These are phyloP conservation scores for Urochloa ruziziensis DNA, from an alignment of 176 grass and related monocot genomes.

Conservation along the genomic window DNA sequence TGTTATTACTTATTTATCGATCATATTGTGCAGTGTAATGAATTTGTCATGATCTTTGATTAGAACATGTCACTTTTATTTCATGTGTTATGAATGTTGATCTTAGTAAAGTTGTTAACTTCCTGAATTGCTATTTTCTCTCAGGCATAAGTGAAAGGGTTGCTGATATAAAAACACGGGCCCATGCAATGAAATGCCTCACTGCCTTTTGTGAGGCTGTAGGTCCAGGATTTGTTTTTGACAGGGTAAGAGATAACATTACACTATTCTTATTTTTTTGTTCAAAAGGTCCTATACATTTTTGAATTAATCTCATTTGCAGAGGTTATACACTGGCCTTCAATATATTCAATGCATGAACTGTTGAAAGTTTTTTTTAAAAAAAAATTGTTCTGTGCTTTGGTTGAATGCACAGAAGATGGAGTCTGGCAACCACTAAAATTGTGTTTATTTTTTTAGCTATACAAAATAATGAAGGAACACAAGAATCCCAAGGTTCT, in stretches of 20 bases:
- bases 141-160: constrained; percentile 94
- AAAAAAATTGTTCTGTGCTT: not conserved
- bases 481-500: constrained; percentile 99
- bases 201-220: constrained; percentile 91
- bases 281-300: not conserved
- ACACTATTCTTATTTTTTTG: not conserved
- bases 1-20: not conserved
- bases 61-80: not conserved
- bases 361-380: not conserved
- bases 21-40: not conserved
- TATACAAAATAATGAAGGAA: constrained; percentile 99
- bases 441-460: constrained; percentile 45
- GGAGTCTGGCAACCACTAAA: not conserved
- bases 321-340: not conserved
- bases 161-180: constrained; percentile 96
- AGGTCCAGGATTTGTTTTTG: constrained; percentile 97
- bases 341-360: not conserved
- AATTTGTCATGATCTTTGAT: not conserved
- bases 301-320: not conserved
- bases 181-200: constrained; percentile 91
- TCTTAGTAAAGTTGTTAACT: not conserved
- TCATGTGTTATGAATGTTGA: constrained; percentile 2
- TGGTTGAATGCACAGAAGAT: not conserved
- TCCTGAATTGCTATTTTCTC: constrained; percentile 1
- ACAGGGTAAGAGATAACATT: constrained; percentile 59